Percentiles rank a stretch among this genome's conserved stretches.
Evolutionary conservation across 371 early-diverging fungal species (phyloP).

Genomic region (Encephalitozoon cuniculi): DNA sequence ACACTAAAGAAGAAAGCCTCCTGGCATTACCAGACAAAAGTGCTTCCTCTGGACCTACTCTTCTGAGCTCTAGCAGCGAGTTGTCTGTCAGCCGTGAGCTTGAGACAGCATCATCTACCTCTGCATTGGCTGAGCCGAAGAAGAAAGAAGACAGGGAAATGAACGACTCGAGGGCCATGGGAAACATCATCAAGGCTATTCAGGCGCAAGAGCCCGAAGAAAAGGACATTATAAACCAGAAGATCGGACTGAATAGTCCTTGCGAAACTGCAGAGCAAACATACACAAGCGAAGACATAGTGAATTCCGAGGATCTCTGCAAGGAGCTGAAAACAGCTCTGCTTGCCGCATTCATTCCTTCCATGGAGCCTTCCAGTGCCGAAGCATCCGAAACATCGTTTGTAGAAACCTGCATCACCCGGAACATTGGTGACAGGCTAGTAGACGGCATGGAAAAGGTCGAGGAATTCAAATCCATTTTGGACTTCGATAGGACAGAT

Average conservation of each 20-base stretch:
- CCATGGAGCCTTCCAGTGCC: background rate
- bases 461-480: background rate
- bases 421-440: background rate
- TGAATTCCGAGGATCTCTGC: background rate
- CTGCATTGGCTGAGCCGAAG: background rate
- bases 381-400: background rate
- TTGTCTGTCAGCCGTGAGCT: too few relatives aligned
- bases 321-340: background rate
- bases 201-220: background rate
- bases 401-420: background rate
- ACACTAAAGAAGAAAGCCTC: too few relatives aligned
- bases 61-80: too few relatives aligned
- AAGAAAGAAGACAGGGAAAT: background rate
- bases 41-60: too few relatives aligned
- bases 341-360: constrained; percentile 5
- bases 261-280: background rate
- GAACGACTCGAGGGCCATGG: background rate
- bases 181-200: background rate
- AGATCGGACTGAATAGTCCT: background rate
- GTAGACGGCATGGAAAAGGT: background rate
- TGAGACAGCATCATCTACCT: background rate
- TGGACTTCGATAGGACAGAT: background rate
- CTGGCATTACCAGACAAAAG: too few relatives aligned
- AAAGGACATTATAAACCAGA: background rate
- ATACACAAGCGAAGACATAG: background rate